A percentile compares a stretch with the other conserved stretches of the same genome.
phyloP scores from a whole-genome alignment of 2,329 filamentous ascomycete genomes.

The Emergomyces pasteurianus region DNA sequence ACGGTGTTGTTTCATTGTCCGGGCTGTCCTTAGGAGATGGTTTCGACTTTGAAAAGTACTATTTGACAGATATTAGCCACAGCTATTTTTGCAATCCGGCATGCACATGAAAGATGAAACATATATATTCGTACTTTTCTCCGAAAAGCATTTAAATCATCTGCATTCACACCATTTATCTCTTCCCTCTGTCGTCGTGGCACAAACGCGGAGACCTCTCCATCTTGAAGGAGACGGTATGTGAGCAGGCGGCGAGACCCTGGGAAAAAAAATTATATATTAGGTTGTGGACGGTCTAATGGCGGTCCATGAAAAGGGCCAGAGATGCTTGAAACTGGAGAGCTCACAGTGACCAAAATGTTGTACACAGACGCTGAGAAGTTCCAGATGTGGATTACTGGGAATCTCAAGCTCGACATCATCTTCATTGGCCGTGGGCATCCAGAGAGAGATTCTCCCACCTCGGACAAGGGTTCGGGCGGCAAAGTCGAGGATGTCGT shows the following conservation, averaged over 20 bases:
- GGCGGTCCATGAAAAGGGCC: background rate
- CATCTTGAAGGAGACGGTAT: conserved; percentile 59
- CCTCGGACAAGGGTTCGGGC: conserved; percentile 61
- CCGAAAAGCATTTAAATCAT: conserved; percentile 58
- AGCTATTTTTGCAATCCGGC: background rate
- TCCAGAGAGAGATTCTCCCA: conserved; percentile 86
- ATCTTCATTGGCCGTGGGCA: conserved; percentile 79
- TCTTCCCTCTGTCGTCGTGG: conserved; percentile 24
- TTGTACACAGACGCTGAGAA: conserved; percentile 69
- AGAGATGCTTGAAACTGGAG: no score
- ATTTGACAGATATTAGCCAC: background rate
- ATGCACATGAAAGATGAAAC: background rate
- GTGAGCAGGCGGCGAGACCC: conserved; percentile 84
- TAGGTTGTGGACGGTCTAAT: background rate
- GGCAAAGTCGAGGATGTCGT: conserved; percentile 79
- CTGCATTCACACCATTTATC: conserved; percentile 39
- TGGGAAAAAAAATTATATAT: conserved; percentile 20
- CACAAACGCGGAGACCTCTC: conserved; percentile 22
- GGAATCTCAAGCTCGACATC: conserved; percentile 67
- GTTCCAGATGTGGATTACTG: conserved; percentile 59
- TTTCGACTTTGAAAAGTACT: conserved; percentile 1
- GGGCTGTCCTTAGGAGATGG: background rate
- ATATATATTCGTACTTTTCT: conserved; percentile 32
- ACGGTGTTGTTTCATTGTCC: background rate
- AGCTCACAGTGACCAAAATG: conserved; percentile 72